Percentiles rank a stretch among this genome's conserved stretches.
Conservation (phyloP, 2,329 filamentous ascomycete genomes). For the Colletotrichum noveboracense region DNA sequence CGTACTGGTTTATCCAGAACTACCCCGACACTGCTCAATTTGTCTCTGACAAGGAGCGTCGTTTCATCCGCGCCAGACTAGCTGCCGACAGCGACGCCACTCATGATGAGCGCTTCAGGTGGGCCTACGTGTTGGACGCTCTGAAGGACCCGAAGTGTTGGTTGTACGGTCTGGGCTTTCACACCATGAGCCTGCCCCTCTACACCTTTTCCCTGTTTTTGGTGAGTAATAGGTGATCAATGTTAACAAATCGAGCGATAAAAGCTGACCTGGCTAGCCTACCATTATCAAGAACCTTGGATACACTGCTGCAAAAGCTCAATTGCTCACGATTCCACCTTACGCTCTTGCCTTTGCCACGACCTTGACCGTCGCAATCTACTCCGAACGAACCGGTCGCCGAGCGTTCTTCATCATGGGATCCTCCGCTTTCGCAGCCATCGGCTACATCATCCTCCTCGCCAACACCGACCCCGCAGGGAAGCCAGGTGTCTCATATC, state of each 20-base stretch:
- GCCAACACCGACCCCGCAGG: conserved; percentile 48
- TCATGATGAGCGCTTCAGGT: conserved; percentile 70
- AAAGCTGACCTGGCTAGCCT: conserved; percentile 32
- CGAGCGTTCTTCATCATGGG: conserved; percentile 69
- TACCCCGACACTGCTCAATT: conserved; percentile 66
- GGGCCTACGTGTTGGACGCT: conserved; percentile 68
- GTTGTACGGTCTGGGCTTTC: conserved; percentile 75
- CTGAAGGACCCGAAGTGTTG: conserved; percentile 73
- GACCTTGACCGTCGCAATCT: conserved; percentile 61
- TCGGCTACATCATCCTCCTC: conserved; percentile 68
- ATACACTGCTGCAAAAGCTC: conserved; percentile 57
- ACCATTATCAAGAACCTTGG: conserved; percentile 61
- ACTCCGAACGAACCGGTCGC: conserved; percentile 62
- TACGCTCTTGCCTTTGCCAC: conserved; percentile 68
- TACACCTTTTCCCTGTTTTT: conserved; percentile 63
- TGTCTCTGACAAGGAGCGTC: conserved; percentile 57
- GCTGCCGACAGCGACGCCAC: conserved; percentile 73
- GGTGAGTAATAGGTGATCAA: conserved; percentile 33
- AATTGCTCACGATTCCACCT: conserved; percentile 67
- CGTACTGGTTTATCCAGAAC: conserved; percentile 70
- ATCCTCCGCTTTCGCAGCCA: conserved; percentile 58
- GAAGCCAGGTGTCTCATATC: conserved; percentile 62
- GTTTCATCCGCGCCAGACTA: conserved; percentile 66
- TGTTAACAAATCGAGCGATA: fast-evolving
- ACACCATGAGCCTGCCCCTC: conserved; percentile 71